Conservation (phyloP, 495 filamentous ascomycete species). For the Xylaria palmicola region DNA sequence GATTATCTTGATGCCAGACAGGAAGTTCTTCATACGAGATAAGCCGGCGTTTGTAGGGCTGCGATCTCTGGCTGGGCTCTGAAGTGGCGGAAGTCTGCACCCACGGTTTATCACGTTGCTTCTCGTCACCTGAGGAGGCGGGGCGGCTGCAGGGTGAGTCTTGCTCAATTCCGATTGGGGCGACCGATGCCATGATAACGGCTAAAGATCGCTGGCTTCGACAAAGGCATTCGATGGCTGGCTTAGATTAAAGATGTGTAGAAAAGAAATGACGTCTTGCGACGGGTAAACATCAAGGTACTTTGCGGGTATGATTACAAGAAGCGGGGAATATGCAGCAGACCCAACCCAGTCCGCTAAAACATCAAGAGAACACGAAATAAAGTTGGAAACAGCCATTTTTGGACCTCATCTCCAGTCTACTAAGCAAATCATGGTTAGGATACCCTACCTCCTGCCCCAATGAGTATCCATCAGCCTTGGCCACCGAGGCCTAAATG, state of each 20-base stretch:
- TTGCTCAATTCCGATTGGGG: not conserved
- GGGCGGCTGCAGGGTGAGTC: not conserved
- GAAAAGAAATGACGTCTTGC: not conserved
- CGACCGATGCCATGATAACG: not conserved
- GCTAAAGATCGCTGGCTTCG: not conserved
- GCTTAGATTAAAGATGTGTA: not conserved
- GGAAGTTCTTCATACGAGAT: slow-evolving; percentile 58
- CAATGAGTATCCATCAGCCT: slow-evolving; percentile 12
- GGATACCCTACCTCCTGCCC: not conserved
- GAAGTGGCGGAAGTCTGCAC: slow-evolving; percentile 26
- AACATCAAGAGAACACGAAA: not conserved
- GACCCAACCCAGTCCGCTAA: not conserved
- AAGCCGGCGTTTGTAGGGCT: not conserved
- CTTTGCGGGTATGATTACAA: not conserved
- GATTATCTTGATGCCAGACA: slow-evolving; percentile 74
- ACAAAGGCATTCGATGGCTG: not conserved
- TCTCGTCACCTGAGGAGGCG: slow-evolving; percentile 15
- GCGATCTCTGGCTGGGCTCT: slow-evolving; percentile 21
- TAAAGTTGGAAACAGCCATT: not conserved
- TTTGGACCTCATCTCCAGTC: slow-evolving; percentile 9
- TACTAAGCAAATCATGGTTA: slow-evolving; percentile 1
- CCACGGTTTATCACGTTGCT: slow-evolving; percentile 17
- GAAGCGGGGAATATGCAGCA: not conserved
- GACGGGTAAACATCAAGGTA: not conserved
- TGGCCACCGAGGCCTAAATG: not conserved